A percentile compares a stretch with the other conserved stretches of the same genome.
Conservation (phyloP, 768 basidiomycete species). For the Strobilomyces confusus region DNA sequence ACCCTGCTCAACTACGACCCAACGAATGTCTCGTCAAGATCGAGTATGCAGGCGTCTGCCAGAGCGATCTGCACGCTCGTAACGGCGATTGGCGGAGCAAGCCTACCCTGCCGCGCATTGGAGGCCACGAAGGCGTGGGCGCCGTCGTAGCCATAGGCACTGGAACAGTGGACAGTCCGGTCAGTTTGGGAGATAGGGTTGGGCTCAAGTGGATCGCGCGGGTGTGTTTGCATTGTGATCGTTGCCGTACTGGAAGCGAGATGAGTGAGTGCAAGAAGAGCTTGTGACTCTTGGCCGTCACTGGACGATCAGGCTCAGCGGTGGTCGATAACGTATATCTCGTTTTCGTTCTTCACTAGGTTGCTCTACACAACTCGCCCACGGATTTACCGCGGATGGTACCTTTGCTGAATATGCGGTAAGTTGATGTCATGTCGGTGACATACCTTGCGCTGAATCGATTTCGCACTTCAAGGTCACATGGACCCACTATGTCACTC, state of each 20-base stretch:
- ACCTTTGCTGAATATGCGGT: slow-evolving; percentile 40
- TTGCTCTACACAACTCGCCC: slow-evolving; percentile 1
- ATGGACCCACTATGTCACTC: slow-evolving; percentile 40
- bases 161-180: slow-evolving; percentile 26
- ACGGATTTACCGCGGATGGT: slow-evolving; percentile 43
- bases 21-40: slow-evolving; percentile 39
- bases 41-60: slow-evolving; percentile 41
- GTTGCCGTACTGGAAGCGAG: slow-evolving; percentile 38
- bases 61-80: slow-evolving; percentile 38
- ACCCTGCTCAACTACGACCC: slow-evolving; percentile 13
- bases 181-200: slow-evolving; percentile 38
- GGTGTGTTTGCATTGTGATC: slow-evolving; percentile 38
- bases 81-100: slow-evolving; percentile 36
- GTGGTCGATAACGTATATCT: neutral
- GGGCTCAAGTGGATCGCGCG: slow-evolving; percentile 43
- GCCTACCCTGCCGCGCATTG: slow-evolving; percentile 32
- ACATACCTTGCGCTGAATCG: neutral
- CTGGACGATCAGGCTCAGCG: neutral
- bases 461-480: slow-evolving; percentile 22
- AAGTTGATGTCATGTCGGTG: neutral
- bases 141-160: slow-evolving; percentile 41
- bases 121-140: slow-evolving; percentile 48
- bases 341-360: slow-evolving; percentile 3
- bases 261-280: slow-evolving; percentile 16
- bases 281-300: neutral